Base-by-base conservation (phyloP, 1,139 yeast species). In the Entelexis paramagnoliae region DNA sequence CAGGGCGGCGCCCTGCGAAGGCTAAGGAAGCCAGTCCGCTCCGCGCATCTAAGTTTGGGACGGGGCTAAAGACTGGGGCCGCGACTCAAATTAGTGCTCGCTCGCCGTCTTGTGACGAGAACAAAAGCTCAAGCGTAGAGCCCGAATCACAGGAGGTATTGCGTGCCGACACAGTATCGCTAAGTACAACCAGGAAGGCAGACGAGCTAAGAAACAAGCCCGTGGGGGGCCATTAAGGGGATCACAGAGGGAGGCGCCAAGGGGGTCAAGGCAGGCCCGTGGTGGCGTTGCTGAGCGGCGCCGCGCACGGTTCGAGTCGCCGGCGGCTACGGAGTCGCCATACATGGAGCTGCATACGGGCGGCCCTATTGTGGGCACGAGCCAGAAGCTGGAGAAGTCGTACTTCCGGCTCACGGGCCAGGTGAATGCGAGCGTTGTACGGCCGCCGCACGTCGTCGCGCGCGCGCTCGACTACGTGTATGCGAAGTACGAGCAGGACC, bases 341-440 rank as follows among this genome's bases (percentile, higher is more conserved):
- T 53, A 56, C 26, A 38, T 48, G 35, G 57, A 53, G 35, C 5
- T 45, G 20, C 50, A 46, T 28, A 38, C 48, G 14, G 19, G 26
- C 4, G 63, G 61, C 30, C 66, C 68, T 1, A 70, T 89, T 7
- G 74, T 83, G 5, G 98, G 98, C 0, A 72, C 76, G 4, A 76
- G 83, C 60, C 73, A 73, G 40, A 71, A 64, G 2, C 64, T 91
- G 33, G 96, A 89, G 59, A 91, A 91, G 64, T 72, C 77, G 49
- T 91, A 87, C 63, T 70, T 87, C 34, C 73, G 98, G 57, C 70
- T 91, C 54, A 91, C 98, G 0, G 85, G 96, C 1, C 96, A 82
- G 45, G 96, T 97, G 0, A 87, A 86, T 58, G 96, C 97, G 0
- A 76, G 77, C 1, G 69, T 75, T 30, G 96, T 91, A 3, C 74